Conservation (phyloP, 768 basidiomycete genomes). For the Podaxis carcinomalis region DNA sequence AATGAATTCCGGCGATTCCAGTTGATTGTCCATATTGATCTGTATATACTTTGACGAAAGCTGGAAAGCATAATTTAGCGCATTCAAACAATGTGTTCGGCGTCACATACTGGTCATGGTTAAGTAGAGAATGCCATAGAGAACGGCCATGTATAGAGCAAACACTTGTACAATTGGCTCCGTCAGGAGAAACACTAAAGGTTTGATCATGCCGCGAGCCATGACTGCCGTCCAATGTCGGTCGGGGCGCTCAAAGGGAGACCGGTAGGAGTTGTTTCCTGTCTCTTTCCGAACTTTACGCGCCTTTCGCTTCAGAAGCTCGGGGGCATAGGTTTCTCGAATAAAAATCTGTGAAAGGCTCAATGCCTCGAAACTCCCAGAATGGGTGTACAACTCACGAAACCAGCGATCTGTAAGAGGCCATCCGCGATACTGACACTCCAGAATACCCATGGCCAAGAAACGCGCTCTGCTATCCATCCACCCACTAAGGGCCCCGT, state of each 20-base stretch:
- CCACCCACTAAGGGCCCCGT: slow-evolving; percentile 31
- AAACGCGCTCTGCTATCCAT: slow-evolving; percentile 46
- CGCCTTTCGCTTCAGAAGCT: slow-evolving; percentile 41
- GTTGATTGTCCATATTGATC: slow-evolving; percentile 40
- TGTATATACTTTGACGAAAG: slow-evolving; percentile 50
- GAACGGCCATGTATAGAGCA: slow-evolving; percentile 52
- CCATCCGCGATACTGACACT: slow-evolving; percentile 48
- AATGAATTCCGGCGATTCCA: slow-evolving; percentile 59
- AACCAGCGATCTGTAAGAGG: slow-evolving; percentile 40
- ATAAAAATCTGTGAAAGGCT: slow-evolving; percentile 16
- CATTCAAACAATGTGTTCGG: background rate
- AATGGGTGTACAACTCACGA: slow-evolving; percentile 31
- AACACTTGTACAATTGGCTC: slow-evolving; percentile 65
- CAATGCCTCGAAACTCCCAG: background rate
- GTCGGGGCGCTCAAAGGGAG: slow-evolving; percentile 34
- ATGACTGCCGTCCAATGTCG: slow-evolving; percentile 42
- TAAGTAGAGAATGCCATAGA: slow-evolving; percentile 49
- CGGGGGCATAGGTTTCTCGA: slow-evolving; percentile 43
- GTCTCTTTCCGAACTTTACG: slow-evolving; percentile 30
- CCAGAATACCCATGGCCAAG: slow-evolving; percentile 65
- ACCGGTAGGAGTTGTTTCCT: slow-evolving; percentile 29
- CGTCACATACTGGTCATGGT: slow-evolving; percentile 31
- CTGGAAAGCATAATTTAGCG: slow-evolving; percentile 22
- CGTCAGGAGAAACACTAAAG: slow-evolving; percentile 46
- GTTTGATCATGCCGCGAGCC: slow-evolving; percentile 46